Evolutionary conservation across 345 rosid genomes (phyloP).

Genomic region (Salix dunnii): DNA sequence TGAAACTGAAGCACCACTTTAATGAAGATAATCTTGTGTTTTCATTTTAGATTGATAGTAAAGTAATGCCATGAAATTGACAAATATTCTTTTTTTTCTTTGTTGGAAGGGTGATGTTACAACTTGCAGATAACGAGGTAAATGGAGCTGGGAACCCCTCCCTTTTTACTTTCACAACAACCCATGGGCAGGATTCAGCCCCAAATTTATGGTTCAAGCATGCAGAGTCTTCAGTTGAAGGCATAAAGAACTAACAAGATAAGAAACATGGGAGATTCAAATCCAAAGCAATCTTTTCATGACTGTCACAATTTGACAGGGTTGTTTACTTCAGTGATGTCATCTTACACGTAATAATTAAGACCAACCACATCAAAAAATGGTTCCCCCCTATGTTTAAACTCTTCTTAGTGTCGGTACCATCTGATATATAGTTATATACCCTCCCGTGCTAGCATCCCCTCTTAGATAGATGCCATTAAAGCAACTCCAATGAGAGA

Average conservation of each 20-base stretch:
- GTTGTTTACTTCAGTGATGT: not conserved
- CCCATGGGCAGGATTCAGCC: not conserved
- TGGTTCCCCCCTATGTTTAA: not conserved
- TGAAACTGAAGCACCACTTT: not conserved
- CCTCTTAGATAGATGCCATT: not conserved
- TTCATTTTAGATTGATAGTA: not conserved
- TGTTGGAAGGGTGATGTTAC: not conserved
- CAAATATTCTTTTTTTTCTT: not conserved
- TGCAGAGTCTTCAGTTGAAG: not conserved
- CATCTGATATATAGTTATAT: not conserved
- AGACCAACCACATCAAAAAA: not conserved
- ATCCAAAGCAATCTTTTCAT: not conserved
- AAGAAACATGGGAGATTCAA: not conserved
- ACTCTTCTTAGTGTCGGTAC: not conserved
- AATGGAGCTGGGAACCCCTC: not conserved
- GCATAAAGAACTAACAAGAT: not conserved
- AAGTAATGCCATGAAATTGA: not conserved
- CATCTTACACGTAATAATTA: not conserved
- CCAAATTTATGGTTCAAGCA: too few species aligned
- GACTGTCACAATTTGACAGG: not conserved
- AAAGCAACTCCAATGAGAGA: too few species aligned
- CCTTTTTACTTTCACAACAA: not conserved
- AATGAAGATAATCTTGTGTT: not conserved
- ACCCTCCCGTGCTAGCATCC: not conserved
- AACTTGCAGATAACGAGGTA: not conserved